phyloP scores from a whole-genome alignment of 2,329 filamentous ascomycete species.

The Apiospora saccharicola region DNA sequence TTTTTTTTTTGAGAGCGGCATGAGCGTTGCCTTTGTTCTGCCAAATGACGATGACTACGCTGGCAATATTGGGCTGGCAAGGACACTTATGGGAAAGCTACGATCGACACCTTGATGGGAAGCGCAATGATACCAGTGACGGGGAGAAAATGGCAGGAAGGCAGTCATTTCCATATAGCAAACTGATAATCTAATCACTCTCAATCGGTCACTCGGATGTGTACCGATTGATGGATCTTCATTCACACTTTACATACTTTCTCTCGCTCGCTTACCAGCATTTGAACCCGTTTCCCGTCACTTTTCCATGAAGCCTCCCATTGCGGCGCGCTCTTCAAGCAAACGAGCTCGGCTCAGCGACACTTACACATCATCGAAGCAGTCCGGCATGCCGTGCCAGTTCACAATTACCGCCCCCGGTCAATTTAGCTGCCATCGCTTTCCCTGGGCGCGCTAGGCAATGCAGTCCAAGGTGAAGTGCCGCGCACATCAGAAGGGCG shows the following conservation, averaged over 20 bases:
- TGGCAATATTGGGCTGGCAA: conserved; percentile 10
- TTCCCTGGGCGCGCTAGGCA: conserved; percentile 9
- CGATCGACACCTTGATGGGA: conserved; percentile 7
- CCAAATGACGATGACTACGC: background rate
- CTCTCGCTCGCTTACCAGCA: background rate
- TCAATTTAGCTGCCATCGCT: background rate
- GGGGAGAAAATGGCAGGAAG: conserved; percentile 1
- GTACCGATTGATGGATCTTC: conserved; percentile 5
- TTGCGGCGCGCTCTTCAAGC: background rate
- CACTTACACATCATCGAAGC: background rate
- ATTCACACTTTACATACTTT: background rate
- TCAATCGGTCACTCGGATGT: background rate
- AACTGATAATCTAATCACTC: conserved; percentile 10
- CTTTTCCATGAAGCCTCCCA: no score
- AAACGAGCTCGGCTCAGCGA: background rate
- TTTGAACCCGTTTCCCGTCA: background rate
- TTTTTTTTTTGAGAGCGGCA: background rate
- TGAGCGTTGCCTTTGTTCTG: background rate
- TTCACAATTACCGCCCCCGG: conserved; percentile 10
- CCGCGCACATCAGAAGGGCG: background rate
- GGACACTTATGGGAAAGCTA: background rate
- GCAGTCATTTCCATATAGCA: conserved; percentile 13
- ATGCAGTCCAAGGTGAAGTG: background rate
- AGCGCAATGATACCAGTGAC: conserved; percentile 14
- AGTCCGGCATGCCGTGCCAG: background rate